A percentile compares a stretch with the other conserved stretches of the same genome.
phyloP scores from a whole-genome alignment of 2,329 filamentous ascomycete species.

The Chlorencoelia australis region DNA sequence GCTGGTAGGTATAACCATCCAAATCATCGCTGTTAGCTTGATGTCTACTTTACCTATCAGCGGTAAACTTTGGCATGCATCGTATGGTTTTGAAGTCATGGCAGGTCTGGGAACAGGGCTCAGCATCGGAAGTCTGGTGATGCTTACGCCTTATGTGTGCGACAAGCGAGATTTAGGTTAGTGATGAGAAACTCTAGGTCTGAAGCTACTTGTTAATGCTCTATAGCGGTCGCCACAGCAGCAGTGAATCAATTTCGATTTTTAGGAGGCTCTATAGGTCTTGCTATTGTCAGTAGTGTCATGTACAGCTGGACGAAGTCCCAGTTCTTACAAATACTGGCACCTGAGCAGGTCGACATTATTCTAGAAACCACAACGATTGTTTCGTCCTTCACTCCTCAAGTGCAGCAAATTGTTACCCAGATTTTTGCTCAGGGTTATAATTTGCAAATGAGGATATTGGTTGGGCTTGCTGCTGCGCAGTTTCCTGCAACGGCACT shows the following conservation, averaged over 20 bases:
- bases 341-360: background rate
- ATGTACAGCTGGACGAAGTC: background rate
- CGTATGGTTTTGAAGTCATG: constrained; percentile 1
- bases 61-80: background rate
- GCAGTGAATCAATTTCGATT: constrained; percentile 2
- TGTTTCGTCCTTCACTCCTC: background rate
- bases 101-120: constrained; percentile 1
- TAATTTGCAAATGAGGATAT: constrained; percentile 1
- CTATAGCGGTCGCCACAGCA: background rate
- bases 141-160: background rate
- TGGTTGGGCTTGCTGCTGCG: constrained; percentile 1
- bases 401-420: background rate
- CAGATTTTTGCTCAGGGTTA: background rate
- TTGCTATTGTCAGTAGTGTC: background rate
- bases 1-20: background rate
- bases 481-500: background rate
- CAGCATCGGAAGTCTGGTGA: background rate
- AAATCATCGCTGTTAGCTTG: background rate
- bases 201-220: background rate
- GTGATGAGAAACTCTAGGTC: background rate
- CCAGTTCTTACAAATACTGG: background rate
- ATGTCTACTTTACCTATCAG: background rate
- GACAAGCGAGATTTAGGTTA: background rate
- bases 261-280: constrained; percentile 1
- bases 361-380: background rate